Evolutionary conservation across 2,329 filamentous ascomycete species (phyloP).

Genomic region (Penicillium janthinellum): DNA sequence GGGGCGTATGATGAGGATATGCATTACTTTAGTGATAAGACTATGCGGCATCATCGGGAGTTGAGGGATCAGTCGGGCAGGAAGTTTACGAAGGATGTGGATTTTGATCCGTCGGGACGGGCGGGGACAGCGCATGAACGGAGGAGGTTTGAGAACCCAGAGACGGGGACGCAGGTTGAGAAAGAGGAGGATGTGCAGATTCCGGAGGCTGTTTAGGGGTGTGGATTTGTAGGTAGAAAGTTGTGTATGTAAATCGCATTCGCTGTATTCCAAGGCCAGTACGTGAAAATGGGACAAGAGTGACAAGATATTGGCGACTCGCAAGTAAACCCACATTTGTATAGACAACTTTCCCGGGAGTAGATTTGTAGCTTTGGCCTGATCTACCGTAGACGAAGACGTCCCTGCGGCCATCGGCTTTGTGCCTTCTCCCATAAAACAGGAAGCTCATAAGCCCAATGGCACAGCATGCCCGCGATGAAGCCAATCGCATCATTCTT

Average conservation of each 20-base stretch:
- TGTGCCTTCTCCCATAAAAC: slow-evolving; percentile 27
- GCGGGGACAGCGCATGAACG: slow-evolving; percentile 10
- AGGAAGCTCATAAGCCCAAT: slow-evolving; percentile 63
- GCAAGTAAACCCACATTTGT: background rate
- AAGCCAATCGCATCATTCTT: slow-evolving; percentile 91
- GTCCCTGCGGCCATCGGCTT: slow-evolving; percentile 33
- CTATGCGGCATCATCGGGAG: slow-evolving; percentile 14
- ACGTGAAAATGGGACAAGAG: background rate
- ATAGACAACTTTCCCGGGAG: too few species aligned
- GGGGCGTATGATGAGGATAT: slow-evolving; percentile 21
- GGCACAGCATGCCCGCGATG: slow-evolving; percentile 75
- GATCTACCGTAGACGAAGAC: slow-evolving; percentile 28
- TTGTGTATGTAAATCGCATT: background rate
- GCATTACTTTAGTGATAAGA: slow-evolving; percentile 20
- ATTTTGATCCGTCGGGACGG: slow-evolving; percentile 12
- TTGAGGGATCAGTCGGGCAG: slow-evolving; percentile 11
- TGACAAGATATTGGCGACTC: background rate
- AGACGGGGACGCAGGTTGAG: slow-evolving; percentile 19
- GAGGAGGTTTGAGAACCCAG: slow-evolving; percentile 23
- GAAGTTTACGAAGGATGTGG: slow-evolving; percentile 11
- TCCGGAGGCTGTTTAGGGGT: slow-evolving; percentile 8
- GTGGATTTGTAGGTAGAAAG: background rate
- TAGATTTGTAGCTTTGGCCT: background rate
- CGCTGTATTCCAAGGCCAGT: background rate
- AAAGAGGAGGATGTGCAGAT: slow-evolving; percentile 22